Conservation (phyloP, 805 yeast species). For the Metschnikowia amazonensis region DNA sequence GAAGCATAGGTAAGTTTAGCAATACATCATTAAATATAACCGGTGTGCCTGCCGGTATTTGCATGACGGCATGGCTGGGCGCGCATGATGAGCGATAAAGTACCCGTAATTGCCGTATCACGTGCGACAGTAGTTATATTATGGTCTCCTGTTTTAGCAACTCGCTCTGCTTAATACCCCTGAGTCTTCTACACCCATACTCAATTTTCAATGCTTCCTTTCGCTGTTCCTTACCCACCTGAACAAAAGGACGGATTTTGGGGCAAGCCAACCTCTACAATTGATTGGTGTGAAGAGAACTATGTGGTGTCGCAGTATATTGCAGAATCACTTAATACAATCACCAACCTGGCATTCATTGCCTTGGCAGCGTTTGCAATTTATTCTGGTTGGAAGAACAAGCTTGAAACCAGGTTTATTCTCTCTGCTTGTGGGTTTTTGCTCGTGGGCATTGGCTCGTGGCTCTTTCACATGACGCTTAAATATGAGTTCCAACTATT, state of each 20-base stretch:
- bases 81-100: conserved; percentile 3
- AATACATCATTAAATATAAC: background rate
- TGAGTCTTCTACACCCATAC: background rate
- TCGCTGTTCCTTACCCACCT: conserved; percentile 53
- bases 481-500: conserved; percentile 83
- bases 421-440: conserved; percentile 76
- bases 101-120: conserved; percentile 5
- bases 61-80: conserved; percentile 1
- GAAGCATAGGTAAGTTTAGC: background rate
- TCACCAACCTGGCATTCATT: conserved; percentile 63
- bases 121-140: background rate
- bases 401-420: conserved; percentile 66
- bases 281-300: conserved; percentile 98
- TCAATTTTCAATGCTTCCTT: conserved; percentile 38
- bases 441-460: conserved; percentile 87
- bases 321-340: conserved; percentile 87
- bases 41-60: background rate
- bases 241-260: conserved; percentile 60
- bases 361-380: conserved; percentile 60
- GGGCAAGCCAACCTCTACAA: conserved; percentile 89
- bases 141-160: background rate
- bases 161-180: too few species aligned
- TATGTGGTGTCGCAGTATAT: conserved; percentile 80
- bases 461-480: conserved; percentile 96
- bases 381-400: conserved; percentile 53